A percentile compares a stretch with the other conserved stretches of the same genome.
phyloP scores from a whole-genome alignment of 2,329 filamentous ascomycete genomes.

The Chrysoporthe deuterocubensis region DNA sequence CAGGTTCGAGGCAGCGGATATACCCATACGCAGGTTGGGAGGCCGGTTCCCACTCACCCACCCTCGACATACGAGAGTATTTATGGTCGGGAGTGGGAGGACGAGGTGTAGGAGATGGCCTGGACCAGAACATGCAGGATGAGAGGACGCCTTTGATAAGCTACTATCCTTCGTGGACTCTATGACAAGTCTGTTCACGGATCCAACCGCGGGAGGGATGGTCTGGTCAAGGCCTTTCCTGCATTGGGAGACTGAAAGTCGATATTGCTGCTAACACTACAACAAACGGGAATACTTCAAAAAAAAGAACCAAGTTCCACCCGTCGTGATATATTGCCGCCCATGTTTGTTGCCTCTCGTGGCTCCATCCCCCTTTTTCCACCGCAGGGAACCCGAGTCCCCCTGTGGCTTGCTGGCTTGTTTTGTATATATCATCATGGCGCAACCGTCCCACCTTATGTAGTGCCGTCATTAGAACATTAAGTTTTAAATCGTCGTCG shows the following conservation, averaged over 20 bases:
- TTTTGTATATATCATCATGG: neutral
- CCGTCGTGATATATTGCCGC: neutral
- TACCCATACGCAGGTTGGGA: neutral
- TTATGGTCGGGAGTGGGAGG: no score
- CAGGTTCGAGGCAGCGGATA: neutral
- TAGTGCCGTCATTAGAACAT: constrained; percentile 27
- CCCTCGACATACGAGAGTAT: neutral
- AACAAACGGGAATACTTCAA: constrained; percentile 1
- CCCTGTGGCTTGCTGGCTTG: neutral
- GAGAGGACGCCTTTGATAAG: no score
- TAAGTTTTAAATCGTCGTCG: constrained; percentile 21
- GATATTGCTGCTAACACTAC: constrained; percentile 3
- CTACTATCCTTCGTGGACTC: no score
- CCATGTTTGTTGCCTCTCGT: neutral
- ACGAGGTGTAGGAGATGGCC: no score
- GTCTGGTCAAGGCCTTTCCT: neutral
- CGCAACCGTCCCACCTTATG: constrained; percentile 13
- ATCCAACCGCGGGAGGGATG: neutral
- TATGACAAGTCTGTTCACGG: neutral
- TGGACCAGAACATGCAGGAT: no score
- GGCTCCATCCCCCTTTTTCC: constrained; percentile 9
- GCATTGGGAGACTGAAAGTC: neutral
- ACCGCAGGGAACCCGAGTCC: neutral
- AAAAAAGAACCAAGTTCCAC: neutral
- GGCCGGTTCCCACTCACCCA: neutral